These are phyloP conservation scores for Skeletonema costatum DNA, from an alignment of 108 stramenopile species.

Conservation along the genomic window DNA sequence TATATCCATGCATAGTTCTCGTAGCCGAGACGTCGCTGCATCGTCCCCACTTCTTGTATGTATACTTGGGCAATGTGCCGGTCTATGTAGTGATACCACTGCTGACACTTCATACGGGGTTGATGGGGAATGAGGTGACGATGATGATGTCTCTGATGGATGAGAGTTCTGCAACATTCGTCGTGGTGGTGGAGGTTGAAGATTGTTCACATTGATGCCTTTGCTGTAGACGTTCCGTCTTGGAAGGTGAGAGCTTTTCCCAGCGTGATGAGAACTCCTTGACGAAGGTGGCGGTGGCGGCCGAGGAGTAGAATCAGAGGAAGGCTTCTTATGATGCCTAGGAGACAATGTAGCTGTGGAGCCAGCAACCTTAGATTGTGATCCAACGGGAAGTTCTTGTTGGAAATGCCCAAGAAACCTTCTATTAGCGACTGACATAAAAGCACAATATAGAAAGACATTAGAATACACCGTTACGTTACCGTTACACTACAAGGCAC, in stretches of 20 bases:
- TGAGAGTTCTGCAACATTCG: background rate
- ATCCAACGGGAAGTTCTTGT: background rate
- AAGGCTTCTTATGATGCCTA: background rate
- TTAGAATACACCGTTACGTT: too few relatives aligned
- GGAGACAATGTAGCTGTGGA: background rate
- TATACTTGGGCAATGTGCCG: background rate
- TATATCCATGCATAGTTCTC: background rate
- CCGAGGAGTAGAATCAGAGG: background rate
- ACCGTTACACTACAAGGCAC: too few relatives aligned
- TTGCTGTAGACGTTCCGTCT: background rate
- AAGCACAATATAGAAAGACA: too few relatives aligned
- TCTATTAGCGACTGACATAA: too few relatives aligned
- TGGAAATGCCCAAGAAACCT: too few relatives aligned
- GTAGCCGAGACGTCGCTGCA: background rate
- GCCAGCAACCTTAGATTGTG: background rate
- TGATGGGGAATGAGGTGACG: background rate
- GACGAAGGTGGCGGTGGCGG: background rate
- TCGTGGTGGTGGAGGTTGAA: background rate
- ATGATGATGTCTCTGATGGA: background rate
- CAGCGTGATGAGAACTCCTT: background rate
- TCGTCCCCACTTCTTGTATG: background rate
- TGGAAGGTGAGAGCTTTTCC: background rate
- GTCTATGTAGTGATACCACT: background rate
- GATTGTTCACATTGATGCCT: background rate
- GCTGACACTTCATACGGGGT: background rate